Conservation (phyloP, 2,329 filamentous ascomycete species). For the Scedosporium dehoogii region DNA sequence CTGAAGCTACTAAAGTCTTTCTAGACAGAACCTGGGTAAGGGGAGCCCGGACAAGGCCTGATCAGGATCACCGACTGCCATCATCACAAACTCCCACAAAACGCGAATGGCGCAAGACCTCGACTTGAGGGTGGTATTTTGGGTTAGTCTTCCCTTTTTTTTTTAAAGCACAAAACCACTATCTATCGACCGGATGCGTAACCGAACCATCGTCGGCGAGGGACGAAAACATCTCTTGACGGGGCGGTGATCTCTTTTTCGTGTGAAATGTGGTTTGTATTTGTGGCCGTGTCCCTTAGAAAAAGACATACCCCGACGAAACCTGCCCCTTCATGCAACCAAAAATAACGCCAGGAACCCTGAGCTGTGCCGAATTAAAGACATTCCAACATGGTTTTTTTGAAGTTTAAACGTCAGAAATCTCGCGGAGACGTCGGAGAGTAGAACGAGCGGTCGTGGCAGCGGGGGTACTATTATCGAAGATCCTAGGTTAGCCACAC, state of each 20-base stretch:
- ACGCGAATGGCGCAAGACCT: neutral
- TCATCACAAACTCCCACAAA: neutral
- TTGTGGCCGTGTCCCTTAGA: neutral
- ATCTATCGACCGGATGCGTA: neutral
- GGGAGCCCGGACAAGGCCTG: neutral
- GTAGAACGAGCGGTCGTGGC: slow-evolving; percentile 91
- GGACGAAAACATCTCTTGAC: slow-evolving; percentile 1
- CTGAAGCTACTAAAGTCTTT: too few species aligned
- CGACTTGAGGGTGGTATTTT: neutral
- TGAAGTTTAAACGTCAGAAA: slow-evolving; percentile 73
- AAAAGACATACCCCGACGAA: neutral
- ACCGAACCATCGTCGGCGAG: neutral
- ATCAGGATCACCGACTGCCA: neutral
- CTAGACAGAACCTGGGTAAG: too few species aligned
- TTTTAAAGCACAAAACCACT: neutral
- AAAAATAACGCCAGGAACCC: slow-evolving; percentile 6
- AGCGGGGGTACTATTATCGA: slow-evolving; percentile 62
- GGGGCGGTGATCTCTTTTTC: neutral
- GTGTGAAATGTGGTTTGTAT: neutral
- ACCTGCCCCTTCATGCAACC: slow-evolving; percentile 4
- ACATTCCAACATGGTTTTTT: slow-evolving; percentile 14
- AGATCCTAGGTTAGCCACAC: neutral
- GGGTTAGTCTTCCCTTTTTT: neutral
- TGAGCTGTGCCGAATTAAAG: slow-evolving; percentile 11
- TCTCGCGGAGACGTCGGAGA: slow-evolving; percentile 92